Conservation (phyloP, 75 land plant species). For the Cunninghamia lanceolata region DNA sequence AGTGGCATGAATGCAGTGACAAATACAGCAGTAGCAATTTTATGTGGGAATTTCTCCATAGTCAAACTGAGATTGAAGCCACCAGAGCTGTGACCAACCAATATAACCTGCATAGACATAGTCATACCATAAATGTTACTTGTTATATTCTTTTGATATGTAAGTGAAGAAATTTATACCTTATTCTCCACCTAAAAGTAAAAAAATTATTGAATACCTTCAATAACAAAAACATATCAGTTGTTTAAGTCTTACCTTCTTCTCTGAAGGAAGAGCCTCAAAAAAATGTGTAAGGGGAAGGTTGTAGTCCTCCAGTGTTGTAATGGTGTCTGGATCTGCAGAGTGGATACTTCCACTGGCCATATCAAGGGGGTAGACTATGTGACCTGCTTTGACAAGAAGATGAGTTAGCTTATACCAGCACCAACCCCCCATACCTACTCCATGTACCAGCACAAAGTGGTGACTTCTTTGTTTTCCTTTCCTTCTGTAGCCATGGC, state of each 20-base stretch:
- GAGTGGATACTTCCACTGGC: conserved; percentile 34
- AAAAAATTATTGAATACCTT: too few relatives aligned
- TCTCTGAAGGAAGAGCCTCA: conserved; percentile 11
- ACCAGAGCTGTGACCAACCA: too few relatives aligned
- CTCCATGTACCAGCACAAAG: conserved; percentile 51
- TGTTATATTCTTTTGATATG: too few relatives aligned
- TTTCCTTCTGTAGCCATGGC: too few relatives aligned
- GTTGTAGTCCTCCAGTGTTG: conserved; percentile 24
- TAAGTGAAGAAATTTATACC: too few relatives aligned
- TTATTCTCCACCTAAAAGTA: too few relatives aligned
- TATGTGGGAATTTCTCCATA: conserved; percentile 53
- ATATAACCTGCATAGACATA: too few relatives aligned
- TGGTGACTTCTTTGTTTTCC: neutral
- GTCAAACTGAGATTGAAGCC: conserved; percentile 11
- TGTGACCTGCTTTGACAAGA: conserved; percentile 27
- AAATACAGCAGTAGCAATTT: conserved; percentile 53
- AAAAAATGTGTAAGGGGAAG: conserved; percentile 42
- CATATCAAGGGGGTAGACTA: conserved; percentile 38
- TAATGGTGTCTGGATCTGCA: conserved; percentile 27
- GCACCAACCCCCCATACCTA: conserved; percentile 47
- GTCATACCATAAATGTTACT: too few relatives aligned
- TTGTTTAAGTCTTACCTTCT: conserved; percentile 5
- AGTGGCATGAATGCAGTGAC: conserved; percentile 52
- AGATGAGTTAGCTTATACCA: conserved; percentile 44
- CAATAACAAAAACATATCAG: neutral